phyloP scores from a whole-genome alignment of 257 asterid genomes.

The Forsythia viridissima region DNA sequence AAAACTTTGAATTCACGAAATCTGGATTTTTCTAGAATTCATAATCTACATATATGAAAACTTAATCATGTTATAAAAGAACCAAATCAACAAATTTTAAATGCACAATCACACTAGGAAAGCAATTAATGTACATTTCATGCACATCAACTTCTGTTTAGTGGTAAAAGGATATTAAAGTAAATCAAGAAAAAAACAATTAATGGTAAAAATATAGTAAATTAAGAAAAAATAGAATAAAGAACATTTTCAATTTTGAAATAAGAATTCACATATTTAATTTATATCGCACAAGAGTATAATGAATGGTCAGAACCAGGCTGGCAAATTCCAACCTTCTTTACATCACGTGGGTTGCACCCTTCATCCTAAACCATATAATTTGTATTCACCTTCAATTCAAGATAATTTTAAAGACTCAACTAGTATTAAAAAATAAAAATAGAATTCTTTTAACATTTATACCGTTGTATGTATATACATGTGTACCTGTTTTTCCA shows the following conservation, averaged over 20 bases:
- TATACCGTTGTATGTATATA: too few species aligned
- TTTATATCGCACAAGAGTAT: conserved; percentile 5
- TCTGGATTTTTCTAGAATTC: not conserved
- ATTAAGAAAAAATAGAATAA: not conserved
- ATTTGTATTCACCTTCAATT: not conserved
- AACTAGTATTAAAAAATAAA: too few species aligned
- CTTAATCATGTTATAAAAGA: not conserved
- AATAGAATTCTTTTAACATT: too few species aligned
- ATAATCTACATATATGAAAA: not conserved
- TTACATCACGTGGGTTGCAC: conserved; percentile 32
- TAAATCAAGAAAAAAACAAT: not conserved
- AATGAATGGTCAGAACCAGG: conserved; percentile 38
- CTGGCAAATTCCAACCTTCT: conserved; percentile 27
- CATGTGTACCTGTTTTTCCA: too few species aligned
- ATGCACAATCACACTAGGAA: not conserved
- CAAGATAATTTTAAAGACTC: too few species aligned
- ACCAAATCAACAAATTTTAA: not conserved
- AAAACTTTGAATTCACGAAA: not conserved
- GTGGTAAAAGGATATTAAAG: too few species aligned
- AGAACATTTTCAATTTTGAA: not conserved
- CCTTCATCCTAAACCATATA: not conserved
- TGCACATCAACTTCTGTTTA: not conserved
- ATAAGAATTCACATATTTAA: not conserved
- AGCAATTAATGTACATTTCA: not conserved
- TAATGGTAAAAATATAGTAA: conserved; percentile 17